These are phyloP conservation scores for Cutaneotrichosporon cyanovorans DNA, from an alignment of 1,284 basidiomycete genomes.

Conservation along the genomic window DNA sequence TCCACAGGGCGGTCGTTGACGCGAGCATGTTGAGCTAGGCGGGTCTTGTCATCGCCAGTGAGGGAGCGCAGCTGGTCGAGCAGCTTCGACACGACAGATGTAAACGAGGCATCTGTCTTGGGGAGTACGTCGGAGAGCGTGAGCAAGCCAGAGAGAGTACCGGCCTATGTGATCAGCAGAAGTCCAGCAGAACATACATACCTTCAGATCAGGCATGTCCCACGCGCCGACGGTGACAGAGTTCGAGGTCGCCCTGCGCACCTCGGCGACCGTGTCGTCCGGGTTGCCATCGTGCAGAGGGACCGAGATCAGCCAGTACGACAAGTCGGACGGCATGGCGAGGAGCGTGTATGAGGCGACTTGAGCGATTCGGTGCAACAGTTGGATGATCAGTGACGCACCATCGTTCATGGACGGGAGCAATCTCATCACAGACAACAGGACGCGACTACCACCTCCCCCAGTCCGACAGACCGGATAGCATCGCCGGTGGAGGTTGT, in stretches of 20 bases:
- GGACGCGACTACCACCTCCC: no score
- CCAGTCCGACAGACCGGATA: no score
- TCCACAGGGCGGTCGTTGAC: slow-evolving; percentile 78
- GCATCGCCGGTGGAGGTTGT: no score
- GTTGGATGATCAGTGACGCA: no score
- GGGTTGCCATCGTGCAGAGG: slow-evolving; percentile 50
- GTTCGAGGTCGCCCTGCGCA: slow-evolving; percentile 42
- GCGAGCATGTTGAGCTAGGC: slow-evolving; percentile 65
- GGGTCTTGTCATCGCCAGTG: slow-evolving; percentile 76
- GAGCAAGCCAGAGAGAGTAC: slow-evolving; percentile 85
- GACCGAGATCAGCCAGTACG: slow-evolving; percentile 52
- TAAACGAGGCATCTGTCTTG: slow-evolving; percentile 86
- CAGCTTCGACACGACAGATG: slow-evolving; percentile 77
- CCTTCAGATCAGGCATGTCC: slow-evolving; percentile 47
- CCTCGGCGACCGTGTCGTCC: slow-evolving; percentile 47
- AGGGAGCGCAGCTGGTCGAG: slow-evolving; percentile 90
- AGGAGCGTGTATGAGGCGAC: no score
- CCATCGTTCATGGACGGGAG: no score
- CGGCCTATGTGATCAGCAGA: slow-evolving; percentile 58
- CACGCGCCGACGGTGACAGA: slow-evolving; percentile 37
- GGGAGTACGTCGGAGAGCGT: slow-evolving; percentile 85
- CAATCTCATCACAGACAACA: no score
- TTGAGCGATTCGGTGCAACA: no score
- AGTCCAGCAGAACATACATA: slow-evolving; percentile 8
- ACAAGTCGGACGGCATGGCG: slow-evolving; percentile 49